A percentile compares a stretch with the other conserved stretches of the same genome.
Conservation (phyloP, 2,329 filamentous ascomycete genomes). For the Scytalidium sp. region DNA sequence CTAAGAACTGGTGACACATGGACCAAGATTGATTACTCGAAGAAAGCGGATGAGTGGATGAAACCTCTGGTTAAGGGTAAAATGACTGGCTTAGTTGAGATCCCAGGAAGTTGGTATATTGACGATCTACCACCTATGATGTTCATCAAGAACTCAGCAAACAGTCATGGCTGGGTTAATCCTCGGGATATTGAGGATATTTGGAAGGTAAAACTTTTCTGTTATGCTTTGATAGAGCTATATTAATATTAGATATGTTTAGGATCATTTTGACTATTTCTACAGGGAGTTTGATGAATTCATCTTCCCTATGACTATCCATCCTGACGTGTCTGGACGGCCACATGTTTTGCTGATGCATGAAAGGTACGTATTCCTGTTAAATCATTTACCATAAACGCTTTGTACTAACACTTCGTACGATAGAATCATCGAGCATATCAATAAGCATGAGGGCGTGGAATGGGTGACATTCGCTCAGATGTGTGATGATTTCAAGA, state of each 20-base stretch:
- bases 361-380: conserved; percentile 48
- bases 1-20: conserved; percentile 58
- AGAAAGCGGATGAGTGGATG: conserved; percentile 60
- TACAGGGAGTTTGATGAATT: conserved; percentile 73
- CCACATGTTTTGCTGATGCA: conserved; percentile 71
- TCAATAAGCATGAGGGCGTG: conserved; percentile 55
- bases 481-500: conserved; percentile 70
- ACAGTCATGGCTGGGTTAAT: conserved; percentile 52
- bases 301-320: conserved; percentile 71
- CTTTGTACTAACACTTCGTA: conserved; percentile 64
- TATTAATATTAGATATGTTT: background rate
- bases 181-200: conserved; percentile 58
- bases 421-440: conserved; percentile 69
- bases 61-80: conserved; percentile 55
- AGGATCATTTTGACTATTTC: conserved; percentile 65
- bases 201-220: conserved; percentile 37
- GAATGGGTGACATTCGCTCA: conserved; percentile 67
- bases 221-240: background rate
- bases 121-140: conserved; percentile 64
- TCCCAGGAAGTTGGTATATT: conserved; percentile 55
- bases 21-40: conserved; percentile 62
- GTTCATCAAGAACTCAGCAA: conserved; percentile 64
- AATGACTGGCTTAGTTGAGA: conserved; percentile 60
- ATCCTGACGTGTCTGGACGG: conserved; percentile 66
- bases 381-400: conserved; percentile 54